A percentile compares a stretch with the other conserved stretches of the same genome.
These are phyloP conservation scores for Arxiozyma heterogenica DNA, from an alignment of 1,139 yeast species.

Conservation along the genomic window DNA sequence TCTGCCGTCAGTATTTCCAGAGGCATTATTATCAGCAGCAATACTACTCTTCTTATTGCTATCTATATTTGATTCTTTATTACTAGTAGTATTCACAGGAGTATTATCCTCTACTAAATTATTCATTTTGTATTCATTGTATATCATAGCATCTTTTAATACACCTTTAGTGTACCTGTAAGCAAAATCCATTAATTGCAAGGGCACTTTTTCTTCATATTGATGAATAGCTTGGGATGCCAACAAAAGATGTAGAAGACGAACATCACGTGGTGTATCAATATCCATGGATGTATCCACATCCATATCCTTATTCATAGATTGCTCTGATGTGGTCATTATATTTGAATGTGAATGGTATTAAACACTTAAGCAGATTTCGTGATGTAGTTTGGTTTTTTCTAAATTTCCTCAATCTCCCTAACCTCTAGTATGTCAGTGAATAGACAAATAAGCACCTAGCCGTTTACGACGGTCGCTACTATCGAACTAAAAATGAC, in stretches of 20 bases:
- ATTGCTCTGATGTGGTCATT: neutral
- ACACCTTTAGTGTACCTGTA: slow-evolving; percentile 78
- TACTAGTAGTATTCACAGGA: slow-evolving; percentile 7
- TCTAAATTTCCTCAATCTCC: too few relatives aligned
- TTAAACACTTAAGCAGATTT: too few relatives aligned
- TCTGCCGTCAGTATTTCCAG: slow-evolving; percentile 6
- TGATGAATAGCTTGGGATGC: slow-evolving; percentile 91
- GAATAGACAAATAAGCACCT: too few relatives aligned
- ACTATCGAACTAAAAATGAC: too few relatives aligned
- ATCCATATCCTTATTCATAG: neutral
- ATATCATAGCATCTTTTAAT: slow-evolving; percentile 77
- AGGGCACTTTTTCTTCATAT: slow-evolving; percentile 90
- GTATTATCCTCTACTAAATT: slow-evolving; percentile 33
- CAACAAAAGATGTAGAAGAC: slow-evolving; percentile 77
- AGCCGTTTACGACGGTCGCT: too few relatives aligned
- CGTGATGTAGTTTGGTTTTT: too few relatives aligned
- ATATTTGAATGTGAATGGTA: neutral
- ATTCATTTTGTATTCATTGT: slow-evolving; percentile 67
- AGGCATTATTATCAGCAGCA: neutral
- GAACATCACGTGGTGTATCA: slow-evolving; percentile 73
- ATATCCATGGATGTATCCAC: neutral
- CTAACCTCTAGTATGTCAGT: neutral
- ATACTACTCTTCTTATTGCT: neutral
- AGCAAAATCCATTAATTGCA: slow-evolving; percentile 94
- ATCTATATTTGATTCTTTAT: slow-evolving; percentile 11